Evolutionary conservation across 768 basidiomycete genomes (phyloP).

Genomic region (Suillus subluteus): DNA sequence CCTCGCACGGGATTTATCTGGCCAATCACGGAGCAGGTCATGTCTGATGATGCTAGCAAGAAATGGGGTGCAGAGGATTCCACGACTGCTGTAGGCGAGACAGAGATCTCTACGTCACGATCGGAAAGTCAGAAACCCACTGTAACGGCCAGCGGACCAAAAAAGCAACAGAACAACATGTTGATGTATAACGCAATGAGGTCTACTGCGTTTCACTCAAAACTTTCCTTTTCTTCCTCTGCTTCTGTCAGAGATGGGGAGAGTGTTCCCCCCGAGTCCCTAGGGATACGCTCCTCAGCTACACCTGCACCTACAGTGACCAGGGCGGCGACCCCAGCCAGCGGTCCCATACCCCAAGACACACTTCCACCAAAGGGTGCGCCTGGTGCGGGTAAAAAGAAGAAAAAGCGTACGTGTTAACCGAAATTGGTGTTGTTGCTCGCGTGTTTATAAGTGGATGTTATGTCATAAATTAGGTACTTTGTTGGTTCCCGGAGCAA

Average conservation of each 20-base stretch:
- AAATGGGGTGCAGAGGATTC: constrained; percentile 39
- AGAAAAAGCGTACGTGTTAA: constrained; percentile 68
- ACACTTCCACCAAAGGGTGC: constrained; percentile 45
- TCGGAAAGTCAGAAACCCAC: constrained; percentile 28
- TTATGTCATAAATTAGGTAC: constrained; percentile 24
- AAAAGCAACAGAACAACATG: constrained; percentile 67
- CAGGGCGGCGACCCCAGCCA: constrained; percentile 35
- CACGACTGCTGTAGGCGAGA: constrained; percentile 23
- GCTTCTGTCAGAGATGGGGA: constrained; percentile 35
- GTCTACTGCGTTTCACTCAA: constrained; percentile 74
- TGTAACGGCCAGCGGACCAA: constrained; percentile 36
- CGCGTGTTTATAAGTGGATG: not conserved
- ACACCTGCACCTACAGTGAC: constrained; percentile 40
- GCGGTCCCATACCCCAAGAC: constrained; percentile 50
- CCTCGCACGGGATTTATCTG: constrained; percentile 84
- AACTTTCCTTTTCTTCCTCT: constrained; percentile 50
- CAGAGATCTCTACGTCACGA: constrained; percentile 17
- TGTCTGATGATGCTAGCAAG: constrained; percentile 45
- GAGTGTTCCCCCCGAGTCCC: constrained; percentile 29
- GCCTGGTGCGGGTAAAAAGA: constrained; percentile 66
- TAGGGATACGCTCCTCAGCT: constrained; percentile 33
- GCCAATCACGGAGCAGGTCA: constrained; percentile 71
- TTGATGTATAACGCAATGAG: constrained; percentile 80
- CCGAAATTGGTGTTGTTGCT: not conserved
- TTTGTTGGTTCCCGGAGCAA: constrained; percentile 26